Evolutionary conservation across 83 land plant genomes (phyloP).

Genomic region (Picea engelmannii): DNA sequence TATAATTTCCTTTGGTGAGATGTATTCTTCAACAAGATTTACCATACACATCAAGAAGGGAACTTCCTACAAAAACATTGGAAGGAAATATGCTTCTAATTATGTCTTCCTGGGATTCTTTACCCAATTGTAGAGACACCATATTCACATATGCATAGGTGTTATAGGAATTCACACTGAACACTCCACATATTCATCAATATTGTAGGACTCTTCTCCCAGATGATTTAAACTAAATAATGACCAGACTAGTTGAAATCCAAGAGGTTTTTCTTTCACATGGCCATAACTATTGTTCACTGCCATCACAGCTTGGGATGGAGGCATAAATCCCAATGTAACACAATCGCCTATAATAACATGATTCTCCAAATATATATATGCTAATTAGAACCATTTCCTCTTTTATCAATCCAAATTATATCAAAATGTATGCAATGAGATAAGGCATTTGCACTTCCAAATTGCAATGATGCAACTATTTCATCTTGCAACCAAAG

Average conservation of each 20-base stretch:
- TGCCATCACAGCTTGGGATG: constrained; percentile 90
- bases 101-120: no score
- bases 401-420: constrained; percentile 82
- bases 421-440: constrained; percentile 83
- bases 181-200: constrained; percentile 41
- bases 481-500: constrained; percentile 78
- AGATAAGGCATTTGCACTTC: constrained; percentile 64
- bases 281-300: constrained; percentile 79
- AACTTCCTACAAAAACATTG: no score
- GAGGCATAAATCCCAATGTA: constrained; percentile 86
- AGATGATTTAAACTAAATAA: constrained; percentile 33
- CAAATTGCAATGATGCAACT: constrained; percentile 63
- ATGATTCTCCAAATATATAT: constrained; percentile 89
- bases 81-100: no score
- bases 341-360: constrained; percentile 89
- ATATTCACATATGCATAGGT: no score
- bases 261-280: constrained; percentile 72
- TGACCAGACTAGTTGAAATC: constrained; percentile 69
- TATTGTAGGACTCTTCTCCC: constrained; percentile 12
- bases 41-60: no score
- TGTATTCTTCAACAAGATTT: no score
- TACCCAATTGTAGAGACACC: no score
- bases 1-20: no score
- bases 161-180: no score
- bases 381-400: constrained; percentile 41